phyloP scores from a whole-genome alignment of 805 yeast genomes.

The Candida jianshihensis region DNA sequence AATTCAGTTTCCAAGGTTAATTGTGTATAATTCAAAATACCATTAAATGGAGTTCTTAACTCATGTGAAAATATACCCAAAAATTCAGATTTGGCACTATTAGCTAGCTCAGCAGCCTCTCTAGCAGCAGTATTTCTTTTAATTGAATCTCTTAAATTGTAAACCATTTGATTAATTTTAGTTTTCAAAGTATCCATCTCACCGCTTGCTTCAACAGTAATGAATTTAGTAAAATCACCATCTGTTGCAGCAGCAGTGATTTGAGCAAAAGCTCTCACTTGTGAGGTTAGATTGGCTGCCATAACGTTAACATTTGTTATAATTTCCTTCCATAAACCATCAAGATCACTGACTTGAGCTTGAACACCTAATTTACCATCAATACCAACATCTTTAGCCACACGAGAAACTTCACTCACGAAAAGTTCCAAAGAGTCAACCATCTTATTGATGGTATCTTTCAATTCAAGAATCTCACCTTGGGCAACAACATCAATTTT shows the following conservation, averaged over 20 bases:
- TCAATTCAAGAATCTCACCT: slow-evolving; percentile 82
- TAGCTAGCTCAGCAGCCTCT: slow-evolving; percentile 90
- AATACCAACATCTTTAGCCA: slow-evolving; percentile 88
- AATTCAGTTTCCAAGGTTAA: slow-evolving; percentile 81
- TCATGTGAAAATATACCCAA: slow-evolving; percentile 86
- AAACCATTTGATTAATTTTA: slow-evolving; percentile 71
- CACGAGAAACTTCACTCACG: slow-evolving; percentile 83
- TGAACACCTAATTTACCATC: slow-evolving; percentile 91
- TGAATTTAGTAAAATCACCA: slow-evolving; percentile 85
- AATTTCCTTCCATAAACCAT: slow-evolving; percentile 87
- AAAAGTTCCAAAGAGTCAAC: slow-evolving; percentile 85
- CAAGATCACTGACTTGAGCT: slow-evolving; percentile 86
- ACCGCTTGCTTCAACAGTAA: slow-evolving; percentile 87
- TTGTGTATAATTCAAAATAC: slow-evolving; percentile 91
- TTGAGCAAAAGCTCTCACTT: slow-evolving; percentile 89
- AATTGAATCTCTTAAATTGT: slow-evolving; percentile 79
- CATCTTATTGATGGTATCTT: slow-evolving; percentile 85
- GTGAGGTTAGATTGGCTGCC: slow-evolving; percentile 91
- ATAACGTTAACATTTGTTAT: slow-evolving; percentile 87
- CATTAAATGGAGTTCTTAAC: slow-evolving; percentile 87
- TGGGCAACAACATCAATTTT: slow-evolving; percentile 87
- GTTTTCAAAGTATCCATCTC: slow-evolving; percentile 64
- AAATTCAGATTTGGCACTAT: slow-evolving; percentile 83
- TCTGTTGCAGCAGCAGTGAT: slow-evolving; percentile 93
- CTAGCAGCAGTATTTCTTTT: slow-evolving; percentile 90